Conservation (phyloP, 2,329 filamentous ascomycete genomes). For the Pseudogymnoascus sp. region DNA sequence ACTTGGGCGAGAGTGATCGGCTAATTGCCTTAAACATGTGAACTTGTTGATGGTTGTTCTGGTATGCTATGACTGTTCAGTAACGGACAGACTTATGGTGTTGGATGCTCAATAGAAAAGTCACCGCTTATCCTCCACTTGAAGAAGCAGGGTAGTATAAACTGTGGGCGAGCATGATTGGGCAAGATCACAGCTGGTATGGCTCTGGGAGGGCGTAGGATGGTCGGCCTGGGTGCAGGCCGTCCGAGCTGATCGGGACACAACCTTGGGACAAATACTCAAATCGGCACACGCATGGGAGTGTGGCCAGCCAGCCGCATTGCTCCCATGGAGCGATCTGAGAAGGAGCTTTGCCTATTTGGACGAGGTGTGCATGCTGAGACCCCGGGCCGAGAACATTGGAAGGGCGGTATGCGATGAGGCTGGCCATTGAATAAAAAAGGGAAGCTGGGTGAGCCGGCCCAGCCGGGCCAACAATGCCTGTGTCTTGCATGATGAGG, state of each 20-base stretch:
- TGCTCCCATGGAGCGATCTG: neutral
- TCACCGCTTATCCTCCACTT: neutral
- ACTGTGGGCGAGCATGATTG: neutral
- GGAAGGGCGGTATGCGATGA: neutral
- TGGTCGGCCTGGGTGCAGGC: neutral
- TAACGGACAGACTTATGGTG: neutral
- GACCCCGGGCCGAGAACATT: neutral
- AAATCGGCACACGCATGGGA: neutral
- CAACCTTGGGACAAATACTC: neutral
- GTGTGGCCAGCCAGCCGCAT: neutral
- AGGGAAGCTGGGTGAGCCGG: neutral
- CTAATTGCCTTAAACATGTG: slow-evolving; percentile 3
- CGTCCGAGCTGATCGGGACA: neutral
- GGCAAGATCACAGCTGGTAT: neutral
- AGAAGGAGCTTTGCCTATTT: neutral
- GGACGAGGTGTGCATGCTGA: slow-evolving; percentile 1
- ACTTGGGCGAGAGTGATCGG: slow-evolving; percentile 6
- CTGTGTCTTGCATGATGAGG: neutral
- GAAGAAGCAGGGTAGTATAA: neutral
- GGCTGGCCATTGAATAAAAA: neutral
- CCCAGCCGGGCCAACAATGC: neutral
- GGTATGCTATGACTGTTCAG: neutral
- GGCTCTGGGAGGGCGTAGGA: neutral
- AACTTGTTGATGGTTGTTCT: slow-evolving; percentile 1
- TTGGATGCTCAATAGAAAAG: neutral